A percentile compares a stretch with the other conserved stretches of the same genome.
Evolutionary conservation across 2,329 filamentous ascomycete species (phyloP).

Genomic region (Epichloe glyceriae): DNA sequence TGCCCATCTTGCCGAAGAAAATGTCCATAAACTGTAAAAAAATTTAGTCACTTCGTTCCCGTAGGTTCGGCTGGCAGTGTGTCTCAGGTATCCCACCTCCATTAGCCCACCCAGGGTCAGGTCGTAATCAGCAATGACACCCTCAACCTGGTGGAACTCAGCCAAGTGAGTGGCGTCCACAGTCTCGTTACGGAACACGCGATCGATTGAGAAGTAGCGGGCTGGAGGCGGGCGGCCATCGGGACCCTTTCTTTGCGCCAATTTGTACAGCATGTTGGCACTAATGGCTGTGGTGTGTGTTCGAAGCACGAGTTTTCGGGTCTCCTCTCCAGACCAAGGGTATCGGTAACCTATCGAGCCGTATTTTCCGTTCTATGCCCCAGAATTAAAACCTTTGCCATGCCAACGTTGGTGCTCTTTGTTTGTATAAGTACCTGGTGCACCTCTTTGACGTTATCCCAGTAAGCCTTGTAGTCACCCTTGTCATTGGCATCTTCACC

Average conservation of each 20-base stretch:
- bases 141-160: slow-evolving; percentile 98
- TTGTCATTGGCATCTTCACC: slow-evolving; percentile 32
- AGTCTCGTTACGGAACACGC: slow-evolving; percentile 95
- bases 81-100: slow-evolving; percentile 24
- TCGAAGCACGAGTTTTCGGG: slow-evolving; percentile 70
- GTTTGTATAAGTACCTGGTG: slow-evolving; percentile 41
- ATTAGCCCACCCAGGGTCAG: slow-evolving; percentile 87
- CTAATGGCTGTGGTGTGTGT: slow-evolving; percentile 94
- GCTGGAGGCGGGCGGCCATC: slow-evolving; percentile 52
- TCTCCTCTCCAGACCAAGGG: slow-evolving; percentile 81
- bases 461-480: slow-evolving; percentile 72
- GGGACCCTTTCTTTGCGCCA: slow-evolving; percentile 70
- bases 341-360: slow-evolving; percentile 95
- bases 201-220: slow-evolving; percentile 97
- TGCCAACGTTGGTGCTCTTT: not conserved
- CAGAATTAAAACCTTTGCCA: not conserved
- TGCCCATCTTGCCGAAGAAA: slow-evolving; percentile 95
- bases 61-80: not conserved
- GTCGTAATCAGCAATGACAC: slow-evolving; percentile 93
- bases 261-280: slow-evolving; percentile 78
- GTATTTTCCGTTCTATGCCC: slow-evolving; percentile 59
- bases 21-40: slow-evolving; percentile 61
- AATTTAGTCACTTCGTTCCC: not conserved
- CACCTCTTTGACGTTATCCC: slow-evolving; percentile 73
- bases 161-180: slow-evolving; percentile 94